Base-by-base conservation (phyloP, 202 grass and related monocot species). In the Tripidium arundinaceum region DNA sequence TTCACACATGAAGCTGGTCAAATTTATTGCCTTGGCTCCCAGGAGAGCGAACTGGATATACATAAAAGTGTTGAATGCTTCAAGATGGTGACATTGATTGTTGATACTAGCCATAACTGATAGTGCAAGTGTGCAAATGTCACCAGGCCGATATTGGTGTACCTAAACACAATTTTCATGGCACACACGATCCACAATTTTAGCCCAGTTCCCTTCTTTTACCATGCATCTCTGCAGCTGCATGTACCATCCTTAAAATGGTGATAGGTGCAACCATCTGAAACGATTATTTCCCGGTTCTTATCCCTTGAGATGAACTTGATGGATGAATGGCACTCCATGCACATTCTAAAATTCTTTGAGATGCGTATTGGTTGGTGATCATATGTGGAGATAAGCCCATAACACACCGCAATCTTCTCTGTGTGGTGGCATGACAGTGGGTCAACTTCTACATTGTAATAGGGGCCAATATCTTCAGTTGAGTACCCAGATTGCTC, bases 361-460 rank as follows among this genome's bases (percentile, higher is more conserved):
- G 67, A 86, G 60, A 93, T 74, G 72, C 85, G 59, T 83, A 90
- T 81, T 0, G 79, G 85, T 8, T 87, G 68, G 59, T 69, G 31
- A 81, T 45, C 27, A 74, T 34, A 22, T 45, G 76, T 68, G 68
- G 85, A 90, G 50, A 90, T 86, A 55, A 93, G 82, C 25, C 91
- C 91, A 36, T 87, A 83, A 77, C 87, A 90, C 41, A 86, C 76
- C 0, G 85, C 83, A 42, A 93, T 71, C 42, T 81, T 90, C 81
- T 93, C 83, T 14, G 85, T 93, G 66, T 93, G 87, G 66, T 93
- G 86, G 83, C 91, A 93, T 80, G 85, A 74, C 43, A 90, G 85
- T 65, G 85, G 79, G 69, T 93, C 91, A 78, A 58, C 75, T 90
- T 90, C 61, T 65, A 76, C 65, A 38, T 88, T 85, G 72, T 74